Conservation (phyloP, 192 early-diverging fungal genomes). For the Coemansia sp. region DNA sequence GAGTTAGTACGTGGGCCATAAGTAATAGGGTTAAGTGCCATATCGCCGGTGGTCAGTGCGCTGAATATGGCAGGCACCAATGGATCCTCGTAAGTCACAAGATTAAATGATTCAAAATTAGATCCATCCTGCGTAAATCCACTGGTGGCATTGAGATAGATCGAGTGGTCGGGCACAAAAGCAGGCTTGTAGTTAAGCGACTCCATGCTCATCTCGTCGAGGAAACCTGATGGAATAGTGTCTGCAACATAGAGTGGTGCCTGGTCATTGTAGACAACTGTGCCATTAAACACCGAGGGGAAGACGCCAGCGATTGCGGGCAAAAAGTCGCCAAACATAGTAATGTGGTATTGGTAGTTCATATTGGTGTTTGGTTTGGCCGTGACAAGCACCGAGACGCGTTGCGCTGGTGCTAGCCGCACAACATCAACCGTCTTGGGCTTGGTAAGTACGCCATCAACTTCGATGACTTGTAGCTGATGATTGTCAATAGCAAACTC, state of each 20-base stretch:
- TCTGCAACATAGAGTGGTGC: constrained; percentile 12
- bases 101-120: constrained; percentile 75
- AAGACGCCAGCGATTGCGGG: constrained; percentile 57
- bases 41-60: constrained; percentile 59
- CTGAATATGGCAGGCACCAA: constrained; percentile 65
- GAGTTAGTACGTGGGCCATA: constrained; percentile 69
- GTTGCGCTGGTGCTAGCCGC: constrained; percentile 67
- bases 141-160: constrained; percentile 59
- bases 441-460: constrained; percentile 67
- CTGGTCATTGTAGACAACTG: constrained; percentile 48
- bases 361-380: constrained; percentile 55
- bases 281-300: constrained; percentile 52
- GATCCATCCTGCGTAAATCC: constrained; percentile 59
- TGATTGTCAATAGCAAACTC: constrained; percentile 77
- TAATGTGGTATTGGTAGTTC: constrained; percentile 75
- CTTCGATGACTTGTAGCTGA: constrained; percentile 72
- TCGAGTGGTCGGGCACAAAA: constrained; percentile 45
- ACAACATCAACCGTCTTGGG: constrained; percentile 58
- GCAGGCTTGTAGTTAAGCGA: constrained; percentile 54
- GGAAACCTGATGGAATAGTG: constrained; percentile 21
- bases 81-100: constrained; percentile 60
- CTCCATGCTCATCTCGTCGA: constrained; percentile 53
- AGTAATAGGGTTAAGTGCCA: constrained; percentile 54
- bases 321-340: constrained; percentile 69
- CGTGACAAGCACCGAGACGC: constrained; percentile 75